A percentile compares a stretch with the other conserved stretches of the same genome.
phyloP scores from a whole-genome alignment of 192 early-diverging fungal genomes.

The Gigaspora rosea region DNA sequence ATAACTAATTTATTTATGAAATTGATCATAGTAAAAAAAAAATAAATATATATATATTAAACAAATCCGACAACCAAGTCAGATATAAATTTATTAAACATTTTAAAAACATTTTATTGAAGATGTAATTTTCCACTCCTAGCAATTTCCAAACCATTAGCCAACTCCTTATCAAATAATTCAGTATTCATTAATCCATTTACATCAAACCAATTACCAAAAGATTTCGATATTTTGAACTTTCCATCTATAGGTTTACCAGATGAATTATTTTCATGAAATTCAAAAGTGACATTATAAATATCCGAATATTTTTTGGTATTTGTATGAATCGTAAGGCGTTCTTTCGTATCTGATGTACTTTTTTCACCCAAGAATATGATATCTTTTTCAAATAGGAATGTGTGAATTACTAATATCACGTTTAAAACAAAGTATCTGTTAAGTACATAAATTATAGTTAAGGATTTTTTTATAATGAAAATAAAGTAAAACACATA shows the following conservation, averaged over 20 bases:
- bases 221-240: slow-evolving; percentile 56
- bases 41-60: too few species aligned
- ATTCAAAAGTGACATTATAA: slow-evolving; percentile 60
- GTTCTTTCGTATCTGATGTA: background rate
- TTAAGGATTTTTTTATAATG: background rate
- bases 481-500: background rate
- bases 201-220: slow-evolving; percentile 67
- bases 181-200: slow-evolving; percentile 61
- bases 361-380: slow-evolving; percentile 65
- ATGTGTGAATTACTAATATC: slow-evolving; percentile 58
- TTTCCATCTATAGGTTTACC: slow-evolving; percentile 48
- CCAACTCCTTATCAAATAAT: slow-evolving; percentile 43
- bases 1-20: too few species aligned
- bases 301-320: slow-evolving; percentile 52
- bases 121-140: slow-evolving; percentile 24
- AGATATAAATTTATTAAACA: too few species aligned
- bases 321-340: slow-evolving; percentile 30
- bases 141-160: background rate
- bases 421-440: slow-evolving; percentile 51
- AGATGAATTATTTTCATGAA: slow-evolving; percentile 34
- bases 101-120: slow-evolving; percentile 4
- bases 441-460: background rate
- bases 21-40: too few species aligned
- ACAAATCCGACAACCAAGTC: too few species aligned
- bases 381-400: slow-evolving; percentile 64